phyloP scores from a whole-genome alignment of 2,329 filamentous ascomycete genomes.

The Hymenotorrendiella dingleyae region DNA sequence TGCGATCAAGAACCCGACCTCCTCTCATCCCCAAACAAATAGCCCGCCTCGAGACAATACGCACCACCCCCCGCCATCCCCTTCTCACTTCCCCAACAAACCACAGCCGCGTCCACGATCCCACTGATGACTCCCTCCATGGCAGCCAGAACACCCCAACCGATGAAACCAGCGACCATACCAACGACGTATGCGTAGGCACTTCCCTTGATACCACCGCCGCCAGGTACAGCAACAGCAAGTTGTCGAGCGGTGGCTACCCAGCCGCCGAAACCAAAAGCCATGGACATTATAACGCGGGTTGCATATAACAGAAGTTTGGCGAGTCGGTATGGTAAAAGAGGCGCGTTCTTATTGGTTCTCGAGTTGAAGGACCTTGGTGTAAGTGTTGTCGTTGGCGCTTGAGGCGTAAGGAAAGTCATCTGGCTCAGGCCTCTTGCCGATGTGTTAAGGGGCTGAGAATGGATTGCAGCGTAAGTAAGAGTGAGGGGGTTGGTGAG shows the following conservation, averaged over 20 bases:
- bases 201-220: slow-evolving; percentile 60
- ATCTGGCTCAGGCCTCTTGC: slow-evolving; percentile 77
- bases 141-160: slow-evolving; percentile 85
- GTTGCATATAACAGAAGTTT: slow-evolving; percentile 90
- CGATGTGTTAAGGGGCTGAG: slow-evolving; percentile 70
- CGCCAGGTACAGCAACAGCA: slow-evolving; percentile 49
- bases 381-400: slow-evolving; percentile 67
- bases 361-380: slow-evolving; percentile 44
- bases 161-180: slow-evolving; percentile 86
- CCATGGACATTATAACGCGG: slow-evolving; percentile 83
- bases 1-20: too few species aligned
- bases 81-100: slow-evolving; percentile 92
- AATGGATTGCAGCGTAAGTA: slow-evolving; percentile 92
- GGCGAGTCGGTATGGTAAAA: slow-evolving; percentile 84
- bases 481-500: slow-evolving; percentile 88
- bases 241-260: slow-evolving; percentile 83
- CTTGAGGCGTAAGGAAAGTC: slow-evolving; percentile 67
- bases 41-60: slow-evolving; percentile 88
- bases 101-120: slow-evolving; percentile 79
- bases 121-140: slow-evolving; percentile 86
- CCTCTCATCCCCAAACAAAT: slow-evolving; percentile 70
- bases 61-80: slow-evolving; percentile 62
- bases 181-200: slow-evolving; percentile 94
- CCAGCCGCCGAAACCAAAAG: slow-evolving; percentile 93
- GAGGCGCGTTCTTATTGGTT: slow-evolving; percentile 41